Conservation (phyloP, 495 filamentous ascomycete species). For the Daldinia grandis region DNA sequence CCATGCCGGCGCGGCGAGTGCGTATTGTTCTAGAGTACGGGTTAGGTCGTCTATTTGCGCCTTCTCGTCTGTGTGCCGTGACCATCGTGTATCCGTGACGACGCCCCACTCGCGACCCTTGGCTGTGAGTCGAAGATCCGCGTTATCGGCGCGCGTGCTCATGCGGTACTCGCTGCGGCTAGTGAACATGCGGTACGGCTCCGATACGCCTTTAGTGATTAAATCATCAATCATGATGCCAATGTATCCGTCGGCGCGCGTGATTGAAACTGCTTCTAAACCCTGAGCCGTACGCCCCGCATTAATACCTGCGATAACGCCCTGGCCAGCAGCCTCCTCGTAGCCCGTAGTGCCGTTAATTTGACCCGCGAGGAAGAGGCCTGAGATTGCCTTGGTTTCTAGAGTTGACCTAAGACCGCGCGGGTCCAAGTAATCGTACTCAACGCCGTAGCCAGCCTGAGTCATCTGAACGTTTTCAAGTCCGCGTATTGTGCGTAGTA, state of each 20-base stretch:
- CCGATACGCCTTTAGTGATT: constrained; percentile 94
- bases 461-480: constrained; percentile 93
- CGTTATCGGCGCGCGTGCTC: constrained; percentile 89
- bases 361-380: constrained; percentile 92
- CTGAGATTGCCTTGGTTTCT: constrained; percentile 90
- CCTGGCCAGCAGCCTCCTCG: constrained; percentile 95
- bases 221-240: constrained; percentile 99
- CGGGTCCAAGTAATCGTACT: constrained; percentile 98
- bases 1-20: constrained; percentile 69
- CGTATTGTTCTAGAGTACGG: constrained; percentile 62
- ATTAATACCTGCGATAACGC: constrained; percentile 91
- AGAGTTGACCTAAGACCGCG: constrained; percentile 84
- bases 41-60: constrained; percentile 71
- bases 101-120: constrained; percentile 80
- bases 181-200: constrained; percentile 99
- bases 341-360: constrained; percentile 99
- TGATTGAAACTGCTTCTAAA: constrained; percentile 70
- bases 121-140: constrained; percentile 84
- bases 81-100: constrained; percentile 82
- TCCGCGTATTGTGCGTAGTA: constrained; percentile 84
- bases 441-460: constrained; percentile 95
- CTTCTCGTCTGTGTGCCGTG: constrained; percentile 67
- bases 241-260: constrained; percentile 92
- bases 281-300: constrained; percentile 80
- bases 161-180: constrained; percentile 95